phyloP scores from a whole-genome alignment of 208 protist genomes.

The Vickermania ingenoplastis region DNA sequence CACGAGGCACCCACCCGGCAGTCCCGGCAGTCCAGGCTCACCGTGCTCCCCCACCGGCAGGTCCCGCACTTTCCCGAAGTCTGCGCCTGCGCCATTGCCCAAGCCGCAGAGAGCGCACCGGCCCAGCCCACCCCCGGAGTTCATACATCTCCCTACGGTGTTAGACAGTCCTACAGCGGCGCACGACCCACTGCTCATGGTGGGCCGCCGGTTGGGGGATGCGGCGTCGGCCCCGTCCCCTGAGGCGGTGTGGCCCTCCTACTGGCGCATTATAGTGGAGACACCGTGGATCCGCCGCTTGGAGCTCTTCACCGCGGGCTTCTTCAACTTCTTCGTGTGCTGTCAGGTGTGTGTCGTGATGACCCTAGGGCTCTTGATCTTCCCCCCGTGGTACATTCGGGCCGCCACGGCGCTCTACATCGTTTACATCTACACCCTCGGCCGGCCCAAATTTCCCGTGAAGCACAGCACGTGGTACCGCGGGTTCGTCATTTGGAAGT shows the following conservation, averaged over 20 bases:
- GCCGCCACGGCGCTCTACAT: constrained; percentile 55
- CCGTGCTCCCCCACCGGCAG: background rate
- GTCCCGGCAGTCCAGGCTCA: background rate
- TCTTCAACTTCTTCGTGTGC: constrained; percentile 67
- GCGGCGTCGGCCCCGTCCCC: constrained; percentile 2
- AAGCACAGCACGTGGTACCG: constrained; percentile 14
- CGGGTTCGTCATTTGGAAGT: constrained; percentile 30
- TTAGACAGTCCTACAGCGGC: constrained; percentile 14
- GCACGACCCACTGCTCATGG: constrained; percentile 24
- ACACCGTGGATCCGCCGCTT: constrained; percentile 38
- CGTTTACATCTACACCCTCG: constrained; percentile 56
- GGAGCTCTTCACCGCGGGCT: constrained; percentile 28
- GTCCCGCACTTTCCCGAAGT: background rate
- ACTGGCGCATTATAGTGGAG: constrained; percentile 33
- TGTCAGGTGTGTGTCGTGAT: constrained; percentile 35
- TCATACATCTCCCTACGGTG: background rate
- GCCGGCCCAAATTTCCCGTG: constrained; percentile 32
- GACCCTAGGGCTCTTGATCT: constrained; percentile 24
- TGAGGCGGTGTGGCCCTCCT: constrained; percentile 10
- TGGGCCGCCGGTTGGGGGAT: constrained; percentile 4
- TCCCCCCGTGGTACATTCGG: constrained; percentile 22
- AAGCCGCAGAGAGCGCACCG: background rate
- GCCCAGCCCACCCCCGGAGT: background rate
- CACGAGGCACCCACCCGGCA: background rate
- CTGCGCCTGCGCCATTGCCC: background rate